Conservation (phyloP, 192 early-diverging fungal species). For the Jimgerdemannia flammicorona region DNA sequence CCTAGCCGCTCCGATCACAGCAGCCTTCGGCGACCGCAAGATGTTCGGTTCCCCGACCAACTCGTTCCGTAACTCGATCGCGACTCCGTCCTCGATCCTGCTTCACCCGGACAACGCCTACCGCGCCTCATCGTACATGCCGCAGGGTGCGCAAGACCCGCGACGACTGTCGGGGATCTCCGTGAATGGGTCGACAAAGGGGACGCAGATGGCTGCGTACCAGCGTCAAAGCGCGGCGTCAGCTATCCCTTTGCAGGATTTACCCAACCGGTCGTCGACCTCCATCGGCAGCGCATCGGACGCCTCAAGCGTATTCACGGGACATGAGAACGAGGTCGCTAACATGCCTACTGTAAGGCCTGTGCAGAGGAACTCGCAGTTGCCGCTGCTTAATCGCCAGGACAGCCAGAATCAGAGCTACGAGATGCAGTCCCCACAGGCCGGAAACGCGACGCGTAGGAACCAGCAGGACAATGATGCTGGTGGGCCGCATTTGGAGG, state of each 20-base stretch:
- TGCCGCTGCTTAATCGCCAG: not conserved
- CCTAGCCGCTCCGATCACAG: conserved; percentile 13
- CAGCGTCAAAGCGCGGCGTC: not conserved
- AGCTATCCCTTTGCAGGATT: not conserved
- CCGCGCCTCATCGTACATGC: not conserved
- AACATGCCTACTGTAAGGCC: not conserved
- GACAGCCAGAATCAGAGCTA: not conserved
- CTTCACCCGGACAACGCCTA: not conserved
- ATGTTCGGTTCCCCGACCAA: conserved; percentile 24
- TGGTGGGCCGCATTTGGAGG: not conserved
- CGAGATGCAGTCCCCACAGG: not conserved
- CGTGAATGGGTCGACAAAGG: no score
- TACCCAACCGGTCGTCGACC: not conserved
- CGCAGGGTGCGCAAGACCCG: not conserved
- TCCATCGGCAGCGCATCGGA: not conserved
- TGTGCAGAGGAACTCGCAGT: not conserved
- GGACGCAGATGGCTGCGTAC: not conserved
- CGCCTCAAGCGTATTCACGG: not conserved
- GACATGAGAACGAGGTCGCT: not conserved
- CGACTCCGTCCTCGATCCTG: not conserved
- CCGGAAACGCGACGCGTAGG: not conserved
- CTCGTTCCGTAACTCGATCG: not conserved
- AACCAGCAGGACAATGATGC: not conserved
- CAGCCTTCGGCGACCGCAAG: conserved; percentile 24
- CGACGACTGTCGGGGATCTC: no score